Evolutionary conservation across 192 early-diverging fungal species (phyloP).

Genomic region (Coemansia sp.): DNA sequence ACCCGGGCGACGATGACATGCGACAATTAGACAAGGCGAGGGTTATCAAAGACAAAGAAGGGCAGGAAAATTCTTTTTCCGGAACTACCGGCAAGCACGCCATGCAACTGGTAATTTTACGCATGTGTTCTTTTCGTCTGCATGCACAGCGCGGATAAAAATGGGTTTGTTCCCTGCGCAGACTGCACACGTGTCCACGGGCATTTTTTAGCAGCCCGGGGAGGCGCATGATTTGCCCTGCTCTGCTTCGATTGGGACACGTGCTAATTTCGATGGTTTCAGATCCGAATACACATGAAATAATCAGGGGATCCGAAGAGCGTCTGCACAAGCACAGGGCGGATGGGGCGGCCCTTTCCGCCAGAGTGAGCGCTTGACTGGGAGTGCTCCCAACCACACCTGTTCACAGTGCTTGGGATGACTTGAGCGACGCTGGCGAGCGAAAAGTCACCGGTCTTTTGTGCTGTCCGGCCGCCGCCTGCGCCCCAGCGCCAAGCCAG

Average conservation of each 20-base stretch:
- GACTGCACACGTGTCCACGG: conserved; percentile 8
- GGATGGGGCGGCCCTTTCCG: no score
- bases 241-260: not conserved
- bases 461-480: no score
- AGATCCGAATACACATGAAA: not conserved
- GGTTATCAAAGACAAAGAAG: not conserved
- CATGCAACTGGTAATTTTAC: not conserved
- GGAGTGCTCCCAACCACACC: not conserved
- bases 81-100: not conserved
- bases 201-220: not conserved
- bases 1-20: conserved; percentile 20
- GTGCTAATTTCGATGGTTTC: not conserved
- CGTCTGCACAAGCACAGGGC: no score
- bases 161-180: conserved; percentile 2
- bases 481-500: not conserved
- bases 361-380: conserved; percentile 1
- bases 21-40: not conserved
- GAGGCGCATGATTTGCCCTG: not conserved
- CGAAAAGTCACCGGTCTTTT: conserved; percentile 10
- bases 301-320: no score
- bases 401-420: not conserved
- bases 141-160: conserved; percentile 9
- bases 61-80: not conserved
- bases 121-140: conserved; percentile 2
- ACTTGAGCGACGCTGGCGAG: not conserved